Evolutionary conservation across 805 yeast species (phyloP), one percentile per base, ranked within the genome.

Genomic region (Metschnikowia vanudenii): DNA sequence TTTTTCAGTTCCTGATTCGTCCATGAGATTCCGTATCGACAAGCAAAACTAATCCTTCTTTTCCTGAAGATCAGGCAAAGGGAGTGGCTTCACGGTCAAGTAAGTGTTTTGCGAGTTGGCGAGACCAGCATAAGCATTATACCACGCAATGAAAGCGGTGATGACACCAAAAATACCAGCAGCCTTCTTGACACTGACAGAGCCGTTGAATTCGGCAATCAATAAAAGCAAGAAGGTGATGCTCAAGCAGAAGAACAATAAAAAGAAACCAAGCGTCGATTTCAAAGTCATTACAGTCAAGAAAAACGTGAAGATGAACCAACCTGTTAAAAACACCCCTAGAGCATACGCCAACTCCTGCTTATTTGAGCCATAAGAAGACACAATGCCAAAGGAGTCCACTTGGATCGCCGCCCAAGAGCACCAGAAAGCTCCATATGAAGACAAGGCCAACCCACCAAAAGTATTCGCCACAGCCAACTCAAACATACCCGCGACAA

Each of bases 401-500:
- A 64, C 67, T 22, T 65, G 62, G 42, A 85, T 77, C 28, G 85
- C 85, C 49, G 84, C 90, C 72, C 80, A 85, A 22, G 83, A 71
- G 71, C 82, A 78, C 92, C 92, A 85, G 63, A 85, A 85, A 3
- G 88, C 91, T 48, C 88, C 92, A 47, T 73, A 79, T 4, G 81
- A 76, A 6, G 76, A 64, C 45, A 79, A 68, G 1, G 82, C 82
- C 49, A 85, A 75, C 55, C 84, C 87, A 66, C 88, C 88, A 68
- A 83, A 85, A 18, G 89, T 84, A 65, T 84, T 84, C 56, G 85
- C 90, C 34, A 80, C 73, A n/a, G 84, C 81, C 65, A 84, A 75
- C 64, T 86, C 88, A 78, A 86, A 80, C 74, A 85, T 74, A 46
- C 90, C 91, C 6, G 91, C 88, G 49, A 84, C 67, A 46, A 82